Percentiles rank a stretch among this genome's conserved stretches.
Conservation (phyloP, 2,329 filamentous ascomycete species). For the Fusarium sp. region DNA sequence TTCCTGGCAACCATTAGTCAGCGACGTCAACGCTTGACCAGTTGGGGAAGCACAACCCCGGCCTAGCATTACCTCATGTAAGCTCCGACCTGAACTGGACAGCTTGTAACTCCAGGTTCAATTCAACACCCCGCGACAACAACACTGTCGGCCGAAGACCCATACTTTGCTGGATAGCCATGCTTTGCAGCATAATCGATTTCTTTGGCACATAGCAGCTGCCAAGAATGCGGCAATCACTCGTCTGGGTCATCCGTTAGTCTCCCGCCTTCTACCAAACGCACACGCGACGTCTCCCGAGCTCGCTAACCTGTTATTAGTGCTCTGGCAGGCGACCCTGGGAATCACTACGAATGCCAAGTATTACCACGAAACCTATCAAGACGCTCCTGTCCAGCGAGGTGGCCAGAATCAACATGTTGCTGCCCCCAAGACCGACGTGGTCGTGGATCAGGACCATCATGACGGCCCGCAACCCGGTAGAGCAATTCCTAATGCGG, state of each 20-base stretch:
- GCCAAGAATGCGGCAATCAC: constrained; percentile 59
- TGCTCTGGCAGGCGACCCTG: constrained; percentile 63
- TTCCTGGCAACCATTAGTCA: constrained; percentile 28
- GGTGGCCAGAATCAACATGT: constrained; percentile 52
- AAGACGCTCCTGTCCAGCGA: constrained; percentile 49
- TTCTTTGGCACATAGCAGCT: constrained; percentile 53
- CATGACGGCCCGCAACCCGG: constrained; percentile 55
- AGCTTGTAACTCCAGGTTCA: constrained; percentile 46
- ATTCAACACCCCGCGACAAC: constrained; percentile 40
- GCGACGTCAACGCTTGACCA: constrained; percentile 22
- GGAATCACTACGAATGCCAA: constrained; percentile 59
- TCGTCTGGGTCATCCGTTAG: constrained; percentile 61
- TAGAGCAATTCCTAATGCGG: constrained; percentile 44
- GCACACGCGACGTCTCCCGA: constrained; percentile 42
- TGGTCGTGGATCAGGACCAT: constrained; percentile 49
- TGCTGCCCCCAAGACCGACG: constrained; percentile 51
- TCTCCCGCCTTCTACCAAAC: constrained; percentile 6
- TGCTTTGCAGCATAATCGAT: constrained; percentile 46
- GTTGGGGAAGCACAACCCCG: constrained; percentile 4
- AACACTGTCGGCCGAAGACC: constrained; percentile 31
- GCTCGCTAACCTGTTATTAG: constrained; percentile 53
- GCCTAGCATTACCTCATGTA: constrained; percentile 49
- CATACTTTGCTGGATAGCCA: constrained; percentile 45
- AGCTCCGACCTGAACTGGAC: constrained; percentile 49
- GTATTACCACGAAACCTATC: constrained; percentile 53